phyloP scores from a whole-genome alignment of 1,284 basidiomycete species.

The Pisolithus thermaeus region DNA sequence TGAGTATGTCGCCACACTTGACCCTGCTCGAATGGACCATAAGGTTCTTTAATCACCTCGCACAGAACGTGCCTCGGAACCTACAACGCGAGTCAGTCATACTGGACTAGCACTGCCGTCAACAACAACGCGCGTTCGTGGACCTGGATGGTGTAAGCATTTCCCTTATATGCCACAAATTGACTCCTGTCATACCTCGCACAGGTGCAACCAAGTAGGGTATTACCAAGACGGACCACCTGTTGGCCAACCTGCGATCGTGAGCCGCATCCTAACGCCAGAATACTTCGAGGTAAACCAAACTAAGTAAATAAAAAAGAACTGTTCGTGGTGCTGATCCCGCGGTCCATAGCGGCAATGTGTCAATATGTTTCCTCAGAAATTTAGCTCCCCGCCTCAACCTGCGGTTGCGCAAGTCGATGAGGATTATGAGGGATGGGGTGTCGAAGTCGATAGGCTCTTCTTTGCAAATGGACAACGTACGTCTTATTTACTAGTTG shows the following conservation, averaged over 20 bases:
- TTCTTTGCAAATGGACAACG: conserved; percentile 68
- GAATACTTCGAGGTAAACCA: conserved; percentile 50
- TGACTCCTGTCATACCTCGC: neutral
- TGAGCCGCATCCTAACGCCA: conserved; percentile 56
- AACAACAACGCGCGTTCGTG: conserved; percentile 40
- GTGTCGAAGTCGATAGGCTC: conserved; percentile 47
- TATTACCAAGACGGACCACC: conserved; percentile 60
- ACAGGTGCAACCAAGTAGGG: conserved; percentile 65
- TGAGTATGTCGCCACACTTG: conserved; percentile 27
- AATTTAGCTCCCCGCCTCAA: conserved; percentile 40
- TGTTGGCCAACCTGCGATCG: conserved; percentile 42
- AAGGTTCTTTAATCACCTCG: neutral
- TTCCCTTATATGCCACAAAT: neutral
- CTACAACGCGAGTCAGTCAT: conserved; percentile 33
- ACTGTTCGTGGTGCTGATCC: neutral
- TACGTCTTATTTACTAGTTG: conserved; percentile 29
- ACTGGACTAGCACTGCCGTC: conserved; percentile 37
- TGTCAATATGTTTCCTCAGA: conserved; percentile 50
- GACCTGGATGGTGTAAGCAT: conserved; percentile 38
- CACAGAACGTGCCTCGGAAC: conserved; percentile 41
- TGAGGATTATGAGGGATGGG: conserved; percentile 53
- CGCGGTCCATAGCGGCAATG: conserved; percentile 49
- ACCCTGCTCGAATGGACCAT: neutral
- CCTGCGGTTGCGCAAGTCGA: conserved; percentile 42
- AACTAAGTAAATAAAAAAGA: too few relatives aligned